phyloP scores from a whole-genome alignment of 2,329 filamentous ascomycete genomes.

The Exophiala oligosperma region DNA sequence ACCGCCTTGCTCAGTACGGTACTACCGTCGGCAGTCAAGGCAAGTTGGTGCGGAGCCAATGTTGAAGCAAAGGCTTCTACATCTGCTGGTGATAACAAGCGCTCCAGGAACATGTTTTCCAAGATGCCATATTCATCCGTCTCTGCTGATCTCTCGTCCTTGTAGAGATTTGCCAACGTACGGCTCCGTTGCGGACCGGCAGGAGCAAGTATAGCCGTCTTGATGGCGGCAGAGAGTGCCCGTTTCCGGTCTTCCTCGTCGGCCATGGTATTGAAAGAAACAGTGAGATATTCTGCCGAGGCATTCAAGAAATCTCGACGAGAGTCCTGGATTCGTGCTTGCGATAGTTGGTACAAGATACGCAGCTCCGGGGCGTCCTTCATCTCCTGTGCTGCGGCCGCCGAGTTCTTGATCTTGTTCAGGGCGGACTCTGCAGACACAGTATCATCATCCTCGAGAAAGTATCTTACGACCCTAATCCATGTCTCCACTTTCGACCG shows the following conservation, averaged over 20 bases:
- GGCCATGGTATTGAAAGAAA: slow-evolving; percentile 76
- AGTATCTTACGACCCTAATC: slow-evolving; percentile 92
- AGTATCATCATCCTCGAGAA: slow-evolving; percentile 90
- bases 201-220: slow-evolving; percentile 87
- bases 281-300: slow-evolving; percentile 81
- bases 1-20: slow-evolving; percentile 93
- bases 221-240: slow-evolving; percentile 82
- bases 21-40: slow-evolving; percentile 82
- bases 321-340: slow-evolving; percentile 90
- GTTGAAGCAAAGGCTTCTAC: slow-evolving; percentile 81
- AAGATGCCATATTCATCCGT: slow-evolving; percentile 83
- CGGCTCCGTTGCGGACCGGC: slow-evolving; percentile 83
- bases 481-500: slow-evolving; percentile 81
- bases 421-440: slow-evolving; percentile 81
- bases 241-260: slow-evolving; percentile 83
- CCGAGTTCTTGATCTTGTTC: slow-evolving; percentile 93
- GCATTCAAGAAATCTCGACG: slow-evolving; percentile 88
- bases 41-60: slow-evolving; percentile 84
- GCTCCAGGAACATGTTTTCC: slow-evolving; percentile 96
- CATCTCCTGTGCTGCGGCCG: slow-evolving; percentile 63
- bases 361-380: slow-evolving; percentile 67
- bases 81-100: slow-evolving; percentile 77
- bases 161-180: slow-evolving; percentile 81
- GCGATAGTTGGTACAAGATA: slow-evolving; percentile 85
- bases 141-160: slow-evolving; percentile 78